Evolutionary conservation across 2,329 filamentous ascomycete genomes (phyloP).

Genomic region (Neurospora crassa): DNA sequence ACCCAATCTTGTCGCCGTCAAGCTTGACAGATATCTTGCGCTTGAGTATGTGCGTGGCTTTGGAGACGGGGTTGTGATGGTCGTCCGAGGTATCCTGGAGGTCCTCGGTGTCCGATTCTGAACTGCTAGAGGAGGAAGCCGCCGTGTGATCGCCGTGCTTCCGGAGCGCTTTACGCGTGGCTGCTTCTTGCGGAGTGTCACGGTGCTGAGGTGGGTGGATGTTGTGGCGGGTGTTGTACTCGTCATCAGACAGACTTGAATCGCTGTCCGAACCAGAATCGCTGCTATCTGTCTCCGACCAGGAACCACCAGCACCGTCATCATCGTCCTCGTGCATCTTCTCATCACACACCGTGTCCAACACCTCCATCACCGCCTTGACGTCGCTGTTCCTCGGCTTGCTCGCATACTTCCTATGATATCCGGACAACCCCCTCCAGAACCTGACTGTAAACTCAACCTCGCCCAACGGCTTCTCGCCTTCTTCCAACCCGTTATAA

Average conservation of each 20-base stretch:
- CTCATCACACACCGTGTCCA: conserved; percentile 52
- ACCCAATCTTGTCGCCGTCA: conserved; percentile 22
- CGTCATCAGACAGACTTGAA: conserved; percentile 12
- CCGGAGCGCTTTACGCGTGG: conserved; percentile 23
- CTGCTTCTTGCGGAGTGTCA: conserved; percentile 20
- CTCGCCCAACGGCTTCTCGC: conserved; percentile 45
- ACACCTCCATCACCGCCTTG: conserved; percentile 51
- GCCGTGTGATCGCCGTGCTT: conserved; percentile 20
- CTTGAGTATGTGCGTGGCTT: conserved; percentile 4
- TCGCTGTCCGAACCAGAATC: conserved; percentile 25
- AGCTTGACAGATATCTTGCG: conserved; percentile 7
- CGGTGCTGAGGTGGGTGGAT: conserved; percentile 10
- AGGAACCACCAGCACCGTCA: conserved; percentile 7
- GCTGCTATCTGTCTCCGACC: conserved; percentile 11
- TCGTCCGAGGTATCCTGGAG: neutral
- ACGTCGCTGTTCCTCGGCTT: conserved; percentile 43
- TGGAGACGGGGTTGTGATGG: neutral
- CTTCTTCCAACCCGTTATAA: conserved; percentile 36
- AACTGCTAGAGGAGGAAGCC: neutral
- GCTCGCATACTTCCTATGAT: conserved; percentile 44
- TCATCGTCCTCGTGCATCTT: conserved; percentile 25
- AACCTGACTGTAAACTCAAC: conserved; percentile 49
- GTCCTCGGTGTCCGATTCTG: conserved; percentile 11
- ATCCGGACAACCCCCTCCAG: conserved; percentile 51
- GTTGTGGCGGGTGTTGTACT: conserved; percentile 23